A percentile compares a stretch with the other conserved stretches of the same genome.
Evolutionary conservation across 371 early-diverging fungal genomes (phyloP).

Genomic region (Encephalitozoon hellem): DNA sequence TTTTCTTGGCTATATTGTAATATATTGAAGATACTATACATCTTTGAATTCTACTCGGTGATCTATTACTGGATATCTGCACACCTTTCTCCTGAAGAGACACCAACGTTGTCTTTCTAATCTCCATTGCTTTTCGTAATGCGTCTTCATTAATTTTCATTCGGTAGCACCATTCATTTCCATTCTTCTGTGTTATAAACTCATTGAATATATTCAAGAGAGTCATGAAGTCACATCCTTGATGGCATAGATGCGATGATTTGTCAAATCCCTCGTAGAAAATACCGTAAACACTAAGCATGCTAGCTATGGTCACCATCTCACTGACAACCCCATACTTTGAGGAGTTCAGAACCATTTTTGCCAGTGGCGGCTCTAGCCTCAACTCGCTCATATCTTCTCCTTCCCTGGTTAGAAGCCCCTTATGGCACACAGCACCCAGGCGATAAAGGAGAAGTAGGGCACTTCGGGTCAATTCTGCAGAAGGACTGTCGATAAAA

Average conservation of each 20-base stretch:
- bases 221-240: constrained; percentile 80
- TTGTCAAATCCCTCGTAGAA: constrained; percentile 76
- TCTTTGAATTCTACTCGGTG: background rate
- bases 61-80: background rate
- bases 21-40: constrained; percentile 1
- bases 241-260: constrained; percentile 80
- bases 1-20: background rate
- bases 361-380: constrained; percentile 36
- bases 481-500: constrained; percentile 41
- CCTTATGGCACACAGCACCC: constrained; percentile 33
- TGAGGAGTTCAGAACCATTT: constrained; percentile 25
- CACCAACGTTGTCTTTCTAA: background rate
- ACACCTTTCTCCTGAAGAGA: background rate
- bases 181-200: background rate
- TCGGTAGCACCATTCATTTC: background rate
- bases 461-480: constrained; percentile 29
- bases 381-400: constrained; percentile 40
- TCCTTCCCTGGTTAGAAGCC: constrained; percentile 43
- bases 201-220: background rate
- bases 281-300: background rate
- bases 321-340: constrained; percentile 22
- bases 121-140: background rate
- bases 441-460: constrained; percentile 35
- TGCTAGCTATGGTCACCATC: constrained; percentile 21
- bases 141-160: background rate